A percentile compares a stretch with the other conserved stretches of the same genome.
These are phyloP conservation scores for Aspergillus bridgeri DNA, from an alignment of 495 filamentous ascomycete genomes.

Conservation along the genomic window DNA sequence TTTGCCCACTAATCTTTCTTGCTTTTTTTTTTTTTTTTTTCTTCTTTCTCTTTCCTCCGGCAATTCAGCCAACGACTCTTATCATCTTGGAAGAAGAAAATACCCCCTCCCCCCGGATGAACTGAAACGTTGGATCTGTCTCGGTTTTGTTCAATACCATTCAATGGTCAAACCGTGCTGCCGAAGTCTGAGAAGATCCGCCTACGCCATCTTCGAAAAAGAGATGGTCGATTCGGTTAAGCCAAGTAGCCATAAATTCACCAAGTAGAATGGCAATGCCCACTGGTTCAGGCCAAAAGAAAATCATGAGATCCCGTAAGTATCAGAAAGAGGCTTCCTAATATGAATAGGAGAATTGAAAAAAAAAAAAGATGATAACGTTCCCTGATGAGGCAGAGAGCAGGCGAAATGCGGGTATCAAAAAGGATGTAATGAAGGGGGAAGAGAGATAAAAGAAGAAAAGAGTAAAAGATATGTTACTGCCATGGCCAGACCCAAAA, in stretches of 20 bases:
- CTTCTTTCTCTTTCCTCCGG: background rate
- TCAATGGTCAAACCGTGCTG: constrained; percentile 3
- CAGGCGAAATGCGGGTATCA: constrained; percentile 9
- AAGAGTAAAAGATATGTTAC: background rate
- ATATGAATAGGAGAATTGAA: constrained; percentile 4
- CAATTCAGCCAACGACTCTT: background rate
- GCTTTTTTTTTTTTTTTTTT: background rate
- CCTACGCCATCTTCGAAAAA: constrained; percentile 8
- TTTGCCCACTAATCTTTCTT: constrained; percentile 3
- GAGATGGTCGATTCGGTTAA: constrained; percentile 4
- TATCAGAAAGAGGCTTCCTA: constrained; percentile 3
- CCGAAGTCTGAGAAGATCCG: constrained; percentile 7
- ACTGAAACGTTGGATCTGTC: background rate
- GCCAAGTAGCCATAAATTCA: constrained; percentile 18
- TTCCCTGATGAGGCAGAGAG: constrained; percentile 1
- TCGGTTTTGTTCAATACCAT: background rate
- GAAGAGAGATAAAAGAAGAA: background rate
- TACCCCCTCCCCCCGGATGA: background rate
- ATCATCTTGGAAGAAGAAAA: background rate
- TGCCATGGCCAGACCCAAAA: constrained; percentile 2
- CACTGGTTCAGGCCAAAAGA: constrained; percentile 4
- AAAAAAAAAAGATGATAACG: constrained; percentile 2
- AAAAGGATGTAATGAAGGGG: background rate
- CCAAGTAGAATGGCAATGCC: constrained; percentile 7
- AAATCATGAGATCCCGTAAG: constrained; percentile 5